Evolutionary conservation across 164 flowering plant species (phyloP), one percentile per base, ranked within the genome.

Genomic region (Aristolochia contorta): DNA sequence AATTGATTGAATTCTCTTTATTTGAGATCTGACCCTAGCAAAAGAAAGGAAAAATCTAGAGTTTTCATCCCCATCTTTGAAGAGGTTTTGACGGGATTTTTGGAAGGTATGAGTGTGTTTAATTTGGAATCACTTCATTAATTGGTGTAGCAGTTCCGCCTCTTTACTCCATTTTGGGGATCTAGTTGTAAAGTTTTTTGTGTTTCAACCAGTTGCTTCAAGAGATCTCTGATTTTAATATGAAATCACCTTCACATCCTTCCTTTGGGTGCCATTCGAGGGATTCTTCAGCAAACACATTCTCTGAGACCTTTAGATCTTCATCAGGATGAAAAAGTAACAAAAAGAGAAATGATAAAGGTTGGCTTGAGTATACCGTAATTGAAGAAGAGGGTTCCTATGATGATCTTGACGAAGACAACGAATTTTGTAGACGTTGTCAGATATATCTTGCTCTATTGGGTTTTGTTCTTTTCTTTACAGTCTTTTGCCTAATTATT

Each of bases 211-310:
- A n/a, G n/a, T n/a, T n/a, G n/a, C n/a, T n/a, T n/a, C n/a, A n/a
- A n/a, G n/a, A n/a, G n/a, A n/a, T n/a, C n/a, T n/a, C n/a, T n/a
- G n/a, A n/a, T n/a, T n/a, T n/a, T n/a, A n/a, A n/a, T n/a, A 77
- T 85, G 87, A 97, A 93, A 66, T 93, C 98, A 5, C 97, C 98
- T 41, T 89, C 93, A 3, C 98, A 92, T 67, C 96, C 96, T 4
- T 92, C 98, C 0, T 74, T 75, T 30, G 94, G 96, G 46, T 76
- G 91, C 37, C 96, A 93, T 70, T 93, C 98, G 0, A 74, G 98
- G 69, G 81, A 82, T 72, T 93, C 98, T 1, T 93, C 98, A 0
- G 85, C 85, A 1, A 93, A 96, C 59, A 66, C 96, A 57, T 89
- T 93, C 63, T 93, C 98, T 0, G 98, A 96, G 45, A 80, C 85